Evolutionary conservation across 441 rosid species (phyloP).

Genomic region (Pelargonium myrrhifolium): DNA sequence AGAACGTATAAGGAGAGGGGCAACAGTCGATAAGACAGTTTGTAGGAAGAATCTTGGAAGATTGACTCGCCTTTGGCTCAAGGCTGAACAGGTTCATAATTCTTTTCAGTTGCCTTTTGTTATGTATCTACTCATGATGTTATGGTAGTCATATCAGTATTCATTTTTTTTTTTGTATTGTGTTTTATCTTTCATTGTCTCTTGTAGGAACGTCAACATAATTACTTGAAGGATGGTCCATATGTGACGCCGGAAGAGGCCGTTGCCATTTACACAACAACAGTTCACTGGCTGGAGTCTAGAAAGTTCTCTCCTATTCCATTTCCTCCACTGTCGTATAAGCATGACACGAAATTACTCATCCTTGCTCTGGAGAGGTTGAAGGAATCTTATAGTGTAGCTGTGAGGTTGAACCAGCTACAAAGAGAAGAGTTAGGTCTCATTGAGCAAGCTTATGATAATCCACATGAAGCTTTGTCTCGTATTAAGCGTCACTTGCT

Average conservation of each 20-base stretch:
- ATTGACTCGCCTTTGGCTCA: conserved; percentile 94
- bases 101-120: not conserved
- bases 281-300: conserved; percentile 98
- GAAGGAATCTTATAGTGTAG: conserved; percentile 96
- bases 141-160: not conserved
- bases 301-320: conserved; percentile 96
- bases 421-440: conserved; percentile 98
- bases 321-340: conserved; percentile 92
- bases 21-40: conserved; percentile 97
- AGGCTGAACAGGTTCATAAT: conserved; percentile 79
- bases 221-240: conserved; percentile 97
- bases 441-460: conserved; percentile 98
- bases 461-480: conserved; percentile 95
- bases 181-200: not conserved
- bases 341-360: conserved; percentile 94
- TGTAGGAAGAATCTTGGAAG: conserved; percentile 94
- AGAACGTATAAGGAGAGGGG: conserved; percentile 97
- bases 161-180: not conserved
- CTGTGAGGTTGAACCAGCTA: conserved; percentile 91
- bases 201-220: conserved; percentile 84
- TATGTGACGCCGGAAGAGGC: conserved; percentile 99
- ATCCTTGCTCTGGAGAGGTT: conserved; percentile 95
- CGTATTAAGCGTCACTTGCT: conserved; percentile 97
- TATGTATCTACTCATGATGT: too few relatives aligned
- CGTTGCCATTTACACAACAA: conserved; percentile 90